phyloP scores from a whole-genome alignment of 371 early-diverging fungal species.

The Funneliformis caledonium region DNA sequence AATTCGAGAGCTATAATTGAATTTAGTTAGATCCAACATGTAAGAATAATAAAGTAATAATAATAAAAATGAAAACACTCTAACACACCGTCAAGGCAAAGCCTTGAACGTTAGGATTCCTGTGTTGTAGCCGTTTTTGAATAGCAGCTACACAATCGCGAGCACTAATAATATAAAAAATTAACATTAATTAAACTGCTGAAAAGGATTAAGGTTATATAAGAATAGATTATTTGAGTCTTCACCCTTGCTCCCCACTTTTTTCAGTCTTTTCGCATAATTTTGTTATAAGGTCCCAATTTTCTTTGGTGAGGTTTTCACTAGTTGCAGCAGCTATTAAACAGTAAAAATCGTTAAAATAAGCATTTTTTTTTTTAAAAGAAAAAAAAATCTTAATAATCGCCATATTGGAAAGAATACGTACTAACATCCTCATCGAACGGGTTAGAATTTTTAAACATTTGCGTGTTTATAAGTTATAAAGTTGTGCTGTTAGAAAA shows the following conservation, averaged over 20 bases:
- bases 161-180: slow-evolving; percentile 27
- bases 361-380: too few relatives aligned
- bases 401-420: too few relatives aligned
- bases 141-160: slow-evolving; percentile 42
- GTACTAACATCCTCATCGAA: too few relatives aligned
- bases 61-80: neutral
- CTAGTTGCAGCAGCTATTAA: slow-evolving; percentile 73
- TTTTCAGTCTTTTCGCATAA: slow-evolving; percentile 83
- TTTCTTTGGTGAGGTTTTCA: slow-evolving; percentile 89
- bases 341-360: neutral
- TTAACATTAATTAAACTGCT: neutral
- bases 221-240: too few relatives aligned
- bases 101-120: slow-evolving; percentile 41
- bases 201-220: too few relatives aligned
- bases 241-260: slow-evolving; percentile 32
- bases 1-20: slow-evolving; percentile 68
- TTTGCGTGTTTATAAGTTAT: too few relatives aligned
- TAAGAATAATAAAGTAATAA: neutral
- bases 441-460: too few relatives aligned
- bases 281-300: slow-evolving; percentile 89
- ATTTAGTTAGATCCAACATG: neutral
- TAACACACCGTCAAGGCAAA: slow-evolving; percentile 42
- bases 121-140: slow-evolving; percentile 41
- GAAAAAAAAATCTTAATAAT: too few relatives aligned
- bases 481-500: too few relatives aligned